Base-by-base conservation (phyloP, 108 stramenopile species). In the Schizochytrium sp. region DNA sequence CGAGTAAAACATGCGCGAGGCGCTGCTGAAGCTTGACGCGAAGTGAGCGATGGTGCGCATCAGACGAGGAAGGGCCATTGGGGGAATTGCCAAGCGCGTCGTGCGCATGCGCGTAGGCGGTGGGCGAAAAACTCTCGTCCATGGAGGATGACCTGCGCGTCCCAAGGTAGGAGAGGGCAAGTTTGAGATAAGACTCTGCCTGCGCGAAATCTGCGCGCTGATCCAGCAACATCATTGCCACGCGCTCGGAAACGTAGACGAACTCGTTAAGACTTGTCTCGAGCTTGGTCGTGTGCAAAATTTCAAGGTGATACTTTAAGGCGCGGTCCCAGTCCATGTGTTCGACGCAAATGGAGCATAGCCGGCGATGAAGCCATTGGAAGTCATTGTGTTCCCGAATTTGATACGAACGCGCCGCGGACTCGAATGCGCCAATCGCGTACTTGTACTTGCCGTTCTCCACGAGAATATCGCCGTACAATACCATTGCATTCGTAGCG, bases 241-340 rank as follows among this genome's bases (percentile, higher is more conserved):
- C 76, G 25, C 76, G 45, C 28, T 83, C 76, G 12, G 76, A 83
- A 6, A 83, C 76, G 48, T 83, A 83, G 28, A 83, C 76, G 28
- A 83, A 83, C 76, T 83, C 76, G 51, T 83, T 83, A 6, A 83
- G 51, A 53, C 28, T 83, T 12, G 76, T 83, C n/a, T 83, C 76
- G 51, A 83, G 76, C 51, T 83, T 83, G 19, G 76, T 83, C 10
- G 76, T 83, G 23, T 83, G 76, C 18, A 83, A 45, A 34, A 83
- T 83, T 45, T 83, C 76, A 43, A 83, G 28, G 23, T 83, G 76
- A 34, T 83, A 83, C 28, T 83, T 83, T 12, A 83, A 45, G 8
- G 76, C 76, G 10, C 76, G 76, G 48, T 83, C 76, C 76, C 76
- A 83, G 76, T 83, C 76, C 76, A 83, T 83, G 4, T 83, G 76